These are phyloP conservation scores for Chlorophyllum brunneum DNA, from an alignment of 768 basidiomycete species.

Conservation along the genomic window DNA sequence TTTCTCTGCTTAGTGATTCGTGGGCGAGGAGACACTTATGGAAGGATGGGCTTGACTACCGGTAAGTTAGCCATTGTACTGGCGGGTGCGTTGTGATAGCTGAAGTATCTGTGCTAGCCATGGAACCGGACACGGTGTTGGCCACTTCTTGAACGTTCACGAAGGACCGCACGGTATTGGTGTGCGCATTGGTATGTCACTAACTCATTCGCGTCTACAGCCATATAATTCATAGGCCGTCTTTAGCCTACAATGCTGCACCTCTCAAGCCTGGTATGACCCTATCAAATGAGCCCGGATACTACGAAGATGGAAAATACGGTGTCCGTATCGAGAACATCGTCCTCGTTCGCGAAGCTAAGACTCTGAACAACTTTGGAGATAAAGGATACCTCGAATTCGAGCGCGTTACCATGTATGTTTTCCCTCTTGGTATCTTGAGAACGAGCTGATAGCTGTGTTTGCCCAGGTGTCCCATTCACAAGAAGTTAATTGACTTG, in stretches of 20 bases:
- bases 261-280: slow-evolving; percentile 84
- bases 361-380: slow-evolving; percentile 78
- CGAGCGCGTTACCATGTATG: slow-evolving; percentile 85
- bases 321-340: slow-evolving; percentile 94
- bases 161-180: slow-evolving; percentile 74
- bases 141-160: slow-evolving; percentile 92
- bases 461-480: slow-evolving; percentile 72
- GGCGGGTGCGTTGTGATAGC: neutral
- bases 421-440: slow-evolving; percentile 6
- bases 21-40: slow-evolving; percentile 78
- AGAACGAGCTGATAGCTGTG: neutral
- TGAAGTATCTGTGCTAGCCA: slow-evolving; percentile 45
- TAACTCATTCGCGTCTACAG: neutral
- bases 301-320: slow-evolving; percentile 85
- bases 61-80: slow-evolving; percentile 28
- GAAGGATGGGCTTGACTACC: slow-evolving; percentile 82
- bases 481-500: slow-evolving; percentile 74
- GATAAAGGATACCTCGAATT: slow-evolving; percentile 81
- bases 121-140: slow-evolving; percentile 93
- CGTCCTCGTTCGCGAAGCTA: slow-evolving; percentile 66
- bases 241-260: slow-evolving; percentile 60
- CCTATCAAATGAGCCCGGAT: slow-evolving; percentile 91
- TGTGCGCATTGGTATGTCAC: slow-evolving; percentile 43
- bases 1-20: slow-evolving; percentile 51
- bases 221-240: neutral